phyloP scores from a whole-genome alignment of 768 basidiomycete genomes.

The Auricularia sp. region DNA sequence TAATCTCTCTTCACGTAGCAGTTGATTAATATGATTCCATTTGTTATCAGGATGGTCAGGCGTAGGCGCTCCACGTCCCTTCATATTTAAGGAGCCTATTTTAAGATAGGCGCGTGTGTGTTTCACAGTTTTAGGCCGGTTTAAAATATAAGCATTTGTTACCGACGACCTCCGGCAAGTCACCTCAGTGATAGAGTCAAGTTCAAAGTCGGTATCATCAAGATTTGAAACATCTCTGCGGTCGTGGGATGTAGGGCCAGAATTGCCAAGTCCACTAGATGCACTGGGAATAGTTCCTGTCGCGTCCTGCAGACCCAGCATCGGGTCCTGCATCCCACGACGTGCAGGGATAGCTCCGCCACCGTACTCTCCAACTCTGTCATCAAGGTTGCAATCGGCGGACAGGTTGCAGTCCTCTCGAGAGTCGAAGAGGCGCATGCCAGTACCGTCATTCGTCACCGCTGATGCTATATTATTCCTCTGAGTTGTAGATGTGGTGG shows the following conservation, averaged over 20 bases:
- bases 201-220: background rate
- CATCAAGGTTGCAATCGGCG: background rate
- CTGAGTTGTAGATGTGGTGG: background rate
- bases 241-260: background rate
- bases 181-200: background rate
- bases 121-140: background rate
- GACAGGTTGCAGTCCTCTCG: background rate
- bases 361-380: background rate
- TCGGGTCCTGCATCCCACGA: background rate
- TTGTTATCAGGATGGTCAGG: slow-evolving; percentile 1
- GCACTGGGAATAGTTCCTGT: background rate
- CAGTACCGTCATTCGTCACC: background rate
- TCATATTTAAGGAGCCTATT: background rate
- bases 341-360: background rate
- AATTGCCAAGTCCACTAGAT: background rate
- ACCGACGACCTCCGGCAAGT: background rate
- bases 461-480: background rate
- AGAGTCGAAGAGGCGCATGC: background rate
- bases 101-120: background rate
- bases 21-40: slow-evolving; percentile 13
- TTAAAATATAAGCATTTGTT: background rate
- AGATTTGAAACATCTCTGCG: background rate
- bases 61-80: background rate
- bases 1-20: slow-evolving; percentile 10
- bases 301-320: background rate